Percentiles rank a stretch among this genome's conserved stretches.
phyloP scores from a whole-genome alignment of 164 flowering plant species.

The Magnolia officinalis region DNA sequence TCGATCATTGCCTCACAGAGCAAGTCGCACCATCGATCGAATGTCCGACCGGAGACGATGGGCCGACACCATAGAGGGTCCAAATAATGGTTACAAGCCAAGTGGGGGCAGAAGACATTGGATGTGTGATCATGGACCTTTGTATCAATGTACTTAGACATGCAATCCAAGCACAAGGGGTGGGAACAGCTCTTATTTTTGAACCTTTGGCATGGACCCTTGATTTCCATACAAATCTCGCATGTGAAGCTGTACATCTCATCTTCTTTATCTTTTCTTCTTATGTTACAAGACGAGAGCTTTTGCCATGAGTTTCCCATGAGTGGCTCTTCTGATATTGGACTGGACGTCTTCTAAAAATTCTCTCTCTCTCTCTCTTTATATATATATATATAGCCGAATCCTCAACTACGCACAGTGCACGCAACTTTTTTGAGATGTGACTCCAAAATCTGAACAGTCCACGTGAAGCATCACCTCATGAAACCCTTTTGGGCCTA shows the following conservation, averaged over 20 bases:
- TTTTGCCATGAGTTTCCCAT: no score
- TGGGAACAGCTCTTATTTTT: neutral
- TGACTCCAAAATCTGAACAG: no score
- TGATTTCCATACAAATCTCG: constrained; percentile 7
- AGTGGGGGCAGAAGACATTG: constrained; percentile 5
- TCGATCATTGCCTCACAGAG: neutral
- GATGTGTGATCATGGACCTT: neutral
- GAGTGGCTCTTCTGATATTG: no score
- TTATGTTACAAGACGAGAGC: no score
- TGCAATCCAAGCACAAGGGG: neutral
- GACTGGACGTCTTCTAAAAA: no score
- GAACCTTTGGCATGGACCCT: neutral
- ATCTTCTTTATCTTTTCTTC: no score
- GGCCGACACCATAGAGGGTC: constrained; percentile 7
- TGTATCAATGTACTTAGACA: neutral
- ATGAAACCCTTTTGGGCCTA: no score
- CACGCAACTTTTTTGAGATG: no score
- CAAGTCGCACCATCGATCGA: constrained; percentile 5
- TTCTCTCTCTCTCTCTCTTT: no score
- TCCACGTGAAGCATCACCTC: no score
- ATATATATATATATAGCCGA: no score
- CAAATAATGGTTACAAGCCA: neutral
- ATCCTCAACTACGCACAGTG: no score
- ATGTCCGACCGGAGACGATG: neutral
- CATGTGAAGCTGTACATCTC: neutral